A percentile compares a stretch with the other conserved stretches of the same genome.
Conservation (phyloP, 768 basidiomycete species). For the Trametes maxima region DNA sequence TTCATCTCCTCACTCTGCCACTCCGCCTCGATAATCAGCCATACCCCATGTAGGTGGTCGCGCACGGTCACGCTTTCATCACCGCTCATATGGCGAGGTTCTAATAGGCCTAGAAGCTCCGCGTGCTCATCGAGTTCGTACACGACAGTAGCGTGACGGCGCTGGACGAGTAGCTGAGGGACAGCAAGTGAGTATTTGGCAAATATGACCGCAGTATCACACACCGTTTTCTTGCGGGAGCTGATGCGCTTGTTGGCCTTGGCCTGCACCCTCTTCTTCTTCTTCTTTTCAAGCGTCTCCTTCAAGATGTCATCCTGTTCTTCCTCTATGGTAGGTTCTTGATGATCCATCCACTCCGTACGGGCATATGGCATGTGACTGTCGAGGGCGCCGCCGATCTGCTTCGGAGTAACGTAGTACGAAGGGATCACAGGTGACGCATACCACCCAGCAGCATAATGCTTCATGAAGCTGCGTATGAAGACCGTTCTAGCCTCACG, state of each 20-base stretch:
- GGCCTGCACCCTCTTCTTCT: neutral
- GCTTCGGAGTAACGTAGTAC: neutral
- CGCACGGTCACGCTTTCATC: neutral
- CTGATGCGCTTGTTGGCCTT: neutral
- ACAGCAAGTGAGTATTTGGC: neutral
- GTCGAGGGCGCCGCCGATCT: neutral
- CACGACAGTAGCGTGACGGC: neutral
- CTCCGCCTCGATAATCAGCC: neutral
- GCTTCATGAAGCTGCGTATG: neutral
- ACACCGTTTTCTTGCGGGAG: neutral
- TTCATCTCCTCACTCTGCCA: conserved; percentile 4
- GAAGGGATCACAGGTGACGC: neutral
- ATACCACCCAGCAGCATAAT: neutral
- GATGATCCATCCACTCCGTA: neutral
- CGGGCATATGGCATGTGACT: conserved; percentile 2
- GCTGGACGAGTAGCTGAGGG: neutral
- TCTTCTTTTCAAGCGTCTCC: no score
- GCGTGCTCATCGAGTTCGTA: neutral
- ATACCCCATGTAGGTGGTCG: neutral
- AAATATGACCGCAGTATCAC: neutral
- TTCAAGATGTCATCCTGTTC: no score
- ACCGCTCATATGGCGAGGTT: neutral
- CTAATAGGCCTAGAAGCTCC: neutral
- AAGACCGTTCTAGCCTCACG: neutral
- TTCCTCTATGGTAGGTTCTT: neutral